These are phyloP conservation scores for Ophiostoma sp. DNA, from an alignment of 2,329 filamentous ascomycete species.

Conservation along the genomic window DNA sequence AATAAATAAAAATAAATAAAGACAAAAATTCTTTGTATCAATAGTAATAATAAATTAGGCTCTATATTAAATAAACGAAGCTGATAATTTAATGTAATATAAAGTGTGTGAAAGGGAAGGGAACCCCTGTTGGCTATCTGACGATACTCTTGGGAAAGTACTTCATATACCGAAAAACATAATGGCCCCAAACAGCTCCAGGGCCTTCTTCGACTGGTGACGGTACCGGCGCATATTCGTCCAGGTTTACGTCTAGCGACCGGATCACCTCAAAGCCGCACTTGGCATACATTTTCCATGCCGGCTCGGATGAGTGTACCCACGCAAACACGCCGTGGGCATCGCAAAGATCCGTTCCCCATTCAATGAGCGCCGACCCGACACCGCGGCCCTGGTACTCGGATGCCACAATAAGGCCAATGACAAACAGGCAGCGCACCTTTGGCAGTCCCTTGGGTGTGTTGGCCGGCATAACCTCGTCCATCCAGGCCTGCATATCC, in stretches of 20 bases:
- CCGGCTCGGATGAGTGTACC: neutral
- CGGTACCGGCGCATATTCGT: neutral
- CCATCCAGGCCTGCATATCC: neutral
- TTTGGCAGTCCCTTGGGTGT: neutral
- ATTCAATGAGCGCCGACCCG: neutral
- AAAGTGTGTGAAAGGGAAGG: no score
- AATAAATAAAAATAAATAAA: neutral
- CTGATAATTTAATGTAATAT: no score
- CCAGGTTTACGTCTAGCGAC: neutral
- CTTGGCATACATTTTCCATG: neutral
- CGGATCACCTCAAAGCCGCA: neutral
- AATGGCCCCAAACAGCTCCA: neutral
- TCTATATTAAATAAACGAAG: no score
- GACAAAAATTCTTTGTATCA: no score
- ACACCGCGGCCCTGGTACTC: neutral
- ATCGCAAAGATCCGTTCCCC: neutral
- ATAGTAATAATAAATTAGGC: no score
- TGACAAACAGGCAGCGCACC: neutral
- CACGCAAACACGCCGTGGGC: neutral
- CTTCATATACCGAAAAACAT: neutral
- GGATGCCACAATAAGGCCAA: neutral
- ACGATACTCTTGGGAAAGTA: neutral
- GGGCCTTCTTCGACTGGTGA: neutral
- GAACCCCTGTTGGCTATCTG: no score
- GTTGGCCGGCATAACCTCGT: neutral